These are phyloP conservation scores for Pythium guiyangense DNA, from an alignment of 352 stramenopile species.

Conservation along the genomic window DNA sequence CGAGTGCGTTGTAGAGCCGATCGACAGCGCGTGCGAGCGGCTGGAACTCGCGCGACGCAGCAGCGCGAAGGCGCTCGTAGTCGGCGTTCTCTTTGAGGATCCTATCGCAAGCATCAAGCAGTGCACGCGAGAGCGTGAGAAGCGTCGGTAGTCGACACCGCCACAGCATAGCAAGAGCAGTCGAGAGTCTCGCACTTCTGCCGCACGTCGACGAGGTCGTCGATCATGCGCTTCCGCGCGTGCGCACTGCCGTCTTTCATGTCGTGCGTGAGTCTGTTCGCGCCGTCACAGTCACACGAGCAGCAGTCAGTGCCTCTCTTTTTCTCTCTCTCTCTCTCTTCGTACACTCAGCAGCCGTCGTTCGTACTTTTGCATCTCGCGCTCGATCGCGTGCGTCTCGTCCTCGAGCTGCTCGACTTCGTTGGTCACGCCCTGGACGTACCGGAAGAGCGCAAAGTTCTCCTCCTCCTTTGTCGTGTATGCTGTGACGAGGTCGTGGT, in stretches of 20 bases:
- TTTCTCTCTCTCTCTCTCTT: no score
- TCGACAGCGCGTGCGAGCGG: slow-evolving; percentile 68
- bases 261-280: slow-evolving; percentile 39
- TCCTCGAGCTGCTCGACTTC: slow-evolving; percentile 80
- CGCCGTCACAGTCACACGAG: not conserved
- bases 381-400: slow-evolving; percentile 54
- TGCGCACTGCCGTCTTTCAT: slow-evolving; percentile 67
- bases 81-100: slow-evolving; percentile 77
- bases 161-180: not conserved
- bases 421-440: slow-evolving; percentile 77
- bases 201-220: slow-evolving; percentile 62
- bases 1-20: slow-evolving; percentile 69
- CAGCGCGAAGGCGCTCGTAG: slow-evolving; percentile 58
- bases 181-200: slow-evolving; percentile 37
- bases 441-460: slow-evolving; percentile 77
- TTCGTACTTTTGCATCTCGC: slow-evolving; percentile 53
- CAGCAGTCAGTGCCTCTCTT: not conserved
- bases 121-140: not conserved
- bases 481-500: slow-evolving; percentile 47
- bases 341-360: no score
- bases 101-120: slow-evolving; percentile 22
- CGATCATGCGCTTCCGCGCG: slow-evolving; percentile 64
- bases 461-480: slow-evolving; percentile 77
- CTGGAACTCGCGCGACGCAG: slow-evolving; percentile 61
- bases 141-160: not conserved